Evolutionary conservation across 1,284 basidiomycete genomes (phyloP).

Genomic region (Tylopilus orsonianus): DNA sequence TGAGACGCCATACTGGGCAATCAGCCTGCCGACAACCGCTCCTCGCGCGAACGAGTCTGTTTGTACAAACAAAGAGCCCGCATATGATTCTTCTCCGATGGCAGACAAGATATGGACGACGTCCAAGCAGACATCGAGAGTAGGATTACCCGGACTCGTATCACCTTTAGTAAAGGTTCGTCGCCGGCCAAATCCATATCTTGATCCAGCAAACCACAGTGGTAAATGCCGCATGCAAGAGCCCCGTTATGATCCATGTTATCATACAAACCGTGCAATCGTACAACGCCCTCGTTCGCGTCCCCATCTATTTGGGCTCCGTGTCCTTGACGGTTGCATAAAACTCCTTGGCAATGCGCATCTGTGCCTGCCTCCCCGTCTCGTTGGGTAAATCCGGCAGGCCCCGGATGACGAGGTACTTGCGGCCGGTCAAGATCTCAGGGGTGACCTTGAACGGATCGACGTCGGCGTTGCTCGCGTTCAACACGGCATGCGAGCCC

Average conservation of each 20-base stretch:
- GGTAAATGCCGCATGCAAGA: too few species aligned
- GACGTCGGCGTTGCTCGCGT: slow-evolving; percentile 38
- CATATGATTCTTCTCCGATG: too few species aligned
- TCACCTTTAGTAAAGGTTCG: too few species aligned
- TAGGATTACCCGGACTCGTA: too few species aligned
- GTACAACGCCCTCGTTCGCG: neutral
- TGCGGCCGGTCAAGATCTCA: slow-evolving; percentile 77
- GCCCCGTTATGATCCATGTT: neutral
- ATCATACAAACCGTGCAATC: neutral
- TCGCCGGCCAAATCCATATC: too few species aligned
- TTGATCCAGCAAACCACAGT: too few species aligned
- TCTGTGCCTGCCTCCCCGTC: slow-evolving; percentile 70
- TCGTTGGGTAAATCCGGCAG: slow-evolving; percentile 63
- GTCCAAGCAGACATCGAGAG: too few species aligned
- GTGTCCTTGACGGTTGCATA: slow-evolving; percentile 81
- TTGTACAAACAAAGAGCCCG: too few species aligned
- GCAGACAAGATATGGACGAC: too few species aligned
- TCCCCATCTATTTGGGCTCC: slow-evolving; percentile 42
- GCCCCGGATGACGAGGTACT: slow-evolving; percentile 80
- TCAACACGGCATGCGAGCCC: slow-evolving; percentile 59
- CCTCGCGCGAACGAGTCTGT: too few species aligned
- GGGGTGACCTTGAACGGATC: slow-evolving; percentile 59
- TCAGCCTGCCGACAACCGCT: too few species aligned
- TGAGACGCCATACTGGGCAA: too few species aligned
- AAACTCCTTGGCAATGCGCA: slow-evolving; percentile 80